These are phyloP conservation scores for Phytophthora pini DNA, from an alignment of 352 stramenopile species.

Conservation along the genomic window DNA sequence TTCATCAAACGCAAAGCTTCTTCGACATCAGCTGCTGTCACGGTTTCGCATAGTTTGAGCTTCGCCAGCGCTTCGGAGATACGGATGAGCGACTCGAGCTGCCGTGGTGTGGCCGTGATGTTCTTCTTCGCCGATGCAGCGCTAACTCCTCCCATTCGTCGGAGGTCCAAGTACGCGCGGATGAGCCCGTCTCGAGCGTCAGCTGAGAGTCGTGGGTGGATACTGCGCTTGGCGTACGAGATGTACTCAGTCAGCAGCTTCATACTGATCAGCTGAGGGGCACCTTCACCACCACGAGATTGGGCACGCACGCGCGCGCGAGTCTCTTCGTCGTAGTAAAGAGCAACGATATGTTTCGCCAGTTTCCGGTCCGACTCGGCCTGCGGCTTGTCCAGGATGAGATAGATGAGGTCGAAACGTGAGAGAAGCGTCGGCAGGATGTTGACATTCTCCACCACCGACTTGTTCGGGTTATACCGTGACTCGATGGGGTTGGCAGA, in stretches of 20 bases:
- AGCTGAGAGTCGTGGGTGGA: slow-evolving; percentile 92
- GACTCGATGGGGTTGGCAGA: slow-evolving; percentile 99
- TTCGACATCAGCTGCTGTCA: slow-evolving; percentile 87
- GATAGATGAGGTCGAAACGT: slow-evolving; percentile 99
- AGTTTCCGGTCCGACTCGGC: slow-evolving; percentile 94
- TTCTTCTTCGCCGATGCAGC: slow-evolving; percentile 89
- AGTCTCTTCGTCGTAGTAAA: slow-evolving; percentile 94
- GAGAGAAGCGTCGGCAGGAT: slow-evolving; percentile 97
- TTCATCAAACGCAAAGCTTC: slow-evolving; percentile 98
- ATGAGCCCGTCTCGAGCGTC: slow-evolving; percentile 93
- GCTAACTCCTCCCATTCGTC: slow-evolving; percentile 69
- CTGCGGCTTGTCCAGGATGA: slow-evolving; percentile 98
- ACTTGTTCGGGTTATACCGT: slow-evolving; percentile 98
- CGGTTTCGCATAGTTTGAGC: slow-evolving; percentile 90
- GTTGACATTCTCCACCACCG: slow-evolving; percentile 99
- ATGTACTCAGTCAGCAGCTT: slow-evolving; percentile 95
- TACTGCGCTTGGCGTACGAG: slow-evolving; percentile 93
- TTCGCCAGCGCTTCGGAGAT: slow-evolving; percentile 96
- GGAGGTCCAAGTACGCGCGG: slow-evolving; percentile 93
- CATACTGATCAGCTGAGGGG: slow-evolving; percentile 78
- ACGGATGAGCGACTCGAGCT: slow-evolving; percentile 99
- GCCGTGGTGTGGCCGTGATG: slow-evolving; percentile 98
- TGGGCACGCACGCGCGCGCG: slow-evolving; percentile 48
- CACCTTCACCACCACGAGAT: slow-evolving; percentile 28
- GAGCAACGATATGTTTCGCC: slow-evolving; percentile 96